A percentile compares a stretch with the other conserved stretches of the same genome.
Evolutionary conservation across 2,329 filamentous ascomycete genomes (phyloP).

Genomic region (Metarhizium anisopliae): DNA sequence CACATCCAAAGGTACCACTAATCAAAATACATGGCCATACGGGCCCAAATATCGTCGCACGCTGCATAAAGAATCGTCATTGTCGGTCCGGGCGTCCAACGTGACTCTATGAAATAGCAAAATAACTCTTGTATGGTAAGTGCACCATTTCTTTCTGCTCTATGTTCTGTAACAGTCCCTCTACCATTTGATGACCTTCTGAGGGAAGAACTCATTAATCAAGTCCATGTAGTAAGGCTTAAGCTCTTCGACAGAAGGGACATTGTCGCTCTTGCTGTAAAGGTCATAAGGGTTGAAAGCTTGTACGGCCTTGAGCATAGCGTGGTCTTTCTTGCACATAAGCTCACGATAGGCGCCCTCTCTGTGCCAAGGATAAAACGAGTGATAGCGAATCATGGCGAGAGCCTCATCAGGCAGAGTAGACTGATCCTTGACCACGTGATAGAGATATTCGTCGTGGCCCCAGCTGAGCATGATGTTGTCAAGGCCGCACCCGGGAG

Average conservation of each 20-base stretch:
- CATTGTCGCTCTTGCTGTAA: conserved; percentile 82
- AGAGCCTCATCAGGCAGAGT: conserved; percentile 72
- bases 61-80: background rate
- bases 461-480: conserved; percentile 89
- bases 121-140: background rate
- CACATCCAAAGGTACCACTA: too few relatives aligned
- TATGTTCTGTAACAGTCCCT: background rate
- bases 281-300: conserved; percentile 89
- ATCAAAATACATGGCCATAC: too few relatives aligned
- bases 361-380: conserved; percentile 86
- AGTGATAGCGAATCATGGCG: conserved; percentile 90
- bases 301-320: conserved; percentile 71
- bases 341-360: conserved; percentile 72
- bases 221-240: conserved; percentile 46
- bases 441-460: conserved; percentile 81
- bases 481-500: conserved; percentile 68
- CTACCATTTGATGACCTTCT: conserved; percentile 29
- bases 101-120: background rate
- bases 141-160: background rate
- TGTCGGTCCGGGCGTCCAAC: background rate
- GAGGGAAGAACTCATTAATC: conserved; percentile 34
- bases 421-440: conserved; percentile 75
- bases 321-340: conserved; percentile 74
- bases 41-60: background rate
- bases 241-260: conserved; percentile 66